These are phyloP conservation scores for Entomophthora muscae DNA, from an alignment of 371 early-diverging fungal genomes.

Conservation along the genomic window DNA sequence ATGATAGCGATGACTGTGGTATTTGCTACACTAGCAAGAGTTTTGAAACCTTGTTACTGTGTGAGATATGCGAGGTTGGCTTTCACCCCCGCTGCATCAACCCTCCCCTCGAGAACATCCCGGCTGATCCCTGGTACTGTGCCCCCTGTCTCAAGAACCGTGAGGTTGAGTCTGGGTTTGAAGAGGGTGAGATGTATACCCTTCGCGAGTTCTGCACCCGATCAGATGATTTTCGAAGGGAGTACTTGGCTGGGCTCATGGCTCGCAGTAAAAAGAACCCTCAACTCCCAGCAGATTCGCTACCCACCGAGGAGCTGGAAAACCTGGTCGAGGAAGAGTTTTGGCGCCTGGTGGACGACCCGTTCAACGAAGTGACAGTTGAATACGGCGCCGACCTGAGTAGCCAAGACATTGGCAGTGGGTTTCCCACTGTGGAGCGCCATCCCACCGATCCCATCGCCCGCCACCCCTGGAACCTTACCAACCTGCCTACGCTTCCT, in stretches of 20 bases:
- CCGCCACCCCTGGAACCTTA: constrained; percentile 68
- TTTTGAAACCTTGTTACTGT: neutral
- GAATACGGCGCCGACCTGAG: constrained; percentile 92
- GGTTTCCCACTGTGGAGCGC: constrained; percentile 48
- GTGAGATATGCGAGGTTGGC: constrained; percentile 57
- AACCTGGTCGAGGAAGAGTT: constrained; percentile 66
- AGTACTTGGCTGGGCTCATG: constrained; percentile 32
- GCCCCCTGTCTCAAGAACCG: constrained; percentile 53
- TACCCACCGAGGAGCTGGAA: neutral
- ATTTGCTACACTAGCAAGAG: constrained; percentile 1
- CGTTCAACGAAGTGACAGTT: constrained; percentile 74
- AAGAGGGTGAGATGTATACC: constrained; percentile 63
- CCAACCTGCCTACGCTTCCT: constrained; percentile 58
- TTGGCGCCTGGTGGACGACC: constrained; percentile 75
- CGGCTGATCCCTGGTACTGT: constrained; percentile 75
- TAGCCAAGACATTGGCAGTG: constrained; percentile 71
- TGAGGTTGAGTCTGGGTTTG: constrained; percentile 81
- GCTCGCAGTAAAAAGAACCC: neutral
- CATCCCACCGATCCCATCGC: constrained; percentile 35
- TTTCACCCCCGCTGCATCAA: constrained; percentile 69
- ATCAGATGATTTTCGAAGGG: constrained; percentile 58
- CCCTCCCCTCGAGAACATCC: constrained; percentile 45
- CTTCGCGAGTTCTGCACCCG: constrained; percentile 56
- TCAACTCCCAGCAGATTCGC: neutral
- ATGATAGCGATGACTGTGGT: neutral